Evolutionary conservation across 2,329 filamentous ascomycete genomes (phyloP).

Genomic region (Arthrobotrys sphaeroides): DNA sequence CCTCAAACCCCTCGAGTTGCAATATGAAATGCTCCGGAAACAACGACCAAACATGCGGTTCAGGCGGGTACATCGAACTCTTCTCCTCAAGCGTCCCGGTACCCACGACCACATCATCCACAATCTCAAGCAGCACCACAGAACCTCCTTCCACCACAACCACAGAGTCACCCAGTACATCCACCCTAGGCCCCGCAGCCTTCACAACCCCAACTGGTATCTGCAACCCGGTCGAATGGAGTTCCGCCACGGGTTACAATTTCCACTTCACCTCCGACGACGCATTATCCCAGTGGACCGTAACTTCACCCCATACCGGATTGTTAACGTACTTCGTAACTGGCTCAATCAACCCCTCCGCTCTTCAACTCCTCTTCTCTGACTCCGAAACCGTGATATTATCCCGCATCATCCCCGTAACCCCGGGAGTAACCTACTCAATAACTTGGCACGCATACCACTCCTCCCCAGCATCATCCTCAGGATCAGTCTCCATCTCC

Average conservation of each 20-base stretch:
- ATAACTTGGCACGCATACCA: neutral
- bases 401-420: neutral
- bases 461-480: neutral
- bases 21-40: neutral
- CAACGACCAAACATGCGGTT: neutral
- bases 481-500: neutral
- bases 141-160: neutral
- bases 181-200: neutral
- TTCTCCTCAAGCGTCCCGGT: neutral
- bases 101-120: neutral
- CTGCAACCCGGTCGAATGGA: conserved; percentile 3
- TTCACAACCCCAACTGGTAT: neutral
- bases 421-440: neutral
- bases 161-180: neutral
- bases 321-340: neutral
- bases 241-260: neutral
- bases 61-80: neutral
- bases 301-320: neutral
- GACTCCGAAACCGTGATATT: neutral
- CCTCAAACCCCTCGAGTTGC: neutral
- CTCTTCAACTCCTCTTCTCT: neutral
- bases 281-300: neutral
- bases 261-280: conserved; percentile 12
- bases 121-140: neutral
- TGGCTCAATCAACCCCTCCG: neutral